Percentiles rank a stretch among this genome's conserved stretches.
Conservation (phyloP, 352 stramenopile species). For the Pythium utonaiense region DNA sequence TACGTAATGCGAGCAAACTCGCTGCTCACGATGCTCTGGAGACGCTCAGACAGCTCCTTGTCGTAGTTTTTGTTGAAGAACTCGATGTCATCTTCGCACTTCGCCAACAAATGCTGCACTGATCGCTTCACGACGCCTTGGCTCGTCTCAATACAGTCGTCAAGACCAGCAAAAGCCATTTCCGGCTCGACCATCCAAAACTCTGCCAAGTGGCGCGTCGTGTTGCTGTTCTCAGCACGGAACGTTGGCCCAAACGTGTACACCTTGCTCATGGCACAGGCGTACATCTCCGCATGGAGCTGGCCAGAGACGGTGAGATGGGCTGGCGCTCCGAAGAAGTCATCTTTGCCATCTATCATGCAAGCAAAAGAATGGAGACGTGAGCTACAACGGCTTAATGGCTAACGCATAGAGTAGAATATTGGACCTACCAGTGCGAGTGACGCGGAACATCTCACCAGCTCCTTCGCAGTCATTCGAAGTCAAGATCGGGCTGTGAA, state of each 20-base stretch:
- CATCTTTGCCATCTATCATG: conserved; percentile 68
- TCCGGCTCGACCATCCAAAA: conserved; percentile 99
- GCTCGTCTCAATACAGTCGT: conserved; percentile 92
- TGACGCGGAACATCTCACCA: conserved; percentile 97
- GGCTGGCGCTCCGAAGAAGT: conserved; percentile 94
- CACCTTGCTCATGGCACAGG: conserved; percentile 95
- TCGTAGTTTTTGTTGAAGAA: conserved; percentile 94
- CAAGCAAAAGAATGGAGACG: conserved; percentile 14
- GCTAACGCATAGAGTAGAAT: not conserved
- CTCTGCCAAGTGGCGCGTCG: conserved; percentile 94
- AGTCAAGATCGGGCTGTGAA: conserved; percentile 95
- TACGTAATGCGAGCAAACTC: conserved; percentile 95
- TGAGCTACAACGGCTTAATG: conserved; percentile 5
- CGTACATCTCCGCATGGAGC: conserved; percentile 96
- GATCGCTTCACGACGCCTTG: conserved; percentile 91
- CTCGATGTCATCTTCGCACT: conserved; percentile 87
- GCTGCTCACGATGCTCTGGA: conserved; percentile 76
- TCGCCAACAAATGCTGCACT: conserved; percentile 75
- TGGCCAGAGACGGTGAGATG: conserved; percentile 91
- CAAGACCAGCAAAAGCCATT: conserved; percentile 77
- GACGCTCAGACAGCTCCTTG: conserved; percentile 71
- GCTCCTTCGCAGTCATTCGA: conserved; percentile 97
- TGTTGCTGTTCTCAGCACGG: conserved; percentile 98
- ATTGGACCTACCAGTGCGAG: conserved; percentile 48
- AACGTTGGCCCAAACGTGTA: conserved; percentile 99